These are phyloP conservation scores for Trebouxia sp. DNA, from an alignment of 139 green algal genomes.

Conservation along the genomic window DNA sequence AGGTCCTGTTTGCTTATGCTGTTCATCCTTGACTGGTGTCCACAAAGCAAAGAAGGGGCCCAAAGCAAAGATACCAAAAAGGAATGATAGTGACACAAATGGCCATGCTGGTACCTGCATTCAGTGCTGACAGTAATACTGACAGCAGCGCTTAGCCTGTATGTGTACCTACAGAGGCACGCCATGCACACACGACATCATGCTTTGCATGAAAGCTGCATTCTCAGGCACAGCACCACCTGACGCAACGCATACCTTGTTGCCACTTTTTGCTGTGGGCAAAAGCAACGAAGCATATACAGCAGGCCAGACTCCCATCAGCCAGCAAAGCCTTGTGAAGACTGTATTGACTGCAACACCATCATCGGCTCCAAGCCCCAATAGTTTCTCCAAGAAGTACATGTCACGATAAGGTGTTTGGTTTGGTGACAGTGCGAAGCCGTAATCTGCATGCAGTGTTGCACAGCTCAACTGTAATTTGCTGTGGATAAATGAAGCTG, in stretches of 20 bases:
- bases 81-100: slow-evolving; percentile 75
- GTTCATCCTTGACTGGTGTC: slow-evolving; percentile 34
- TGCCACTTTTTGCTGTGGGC: slow-evolving; percentile 64
- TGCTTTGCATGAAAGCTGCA: background rate
- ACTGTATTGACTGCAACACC: slow-evolving; percentile 60
- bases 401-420: slow-evolving; percentile 70
- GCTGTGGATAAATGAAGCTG: no score
- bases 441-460: slow-evolving; percentile 55
- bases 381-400: slow-evolving; percentile 51
- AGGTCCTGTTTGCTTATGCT: slow-evolving; percentile 36
- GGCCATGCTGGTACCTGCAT: slow-evolving; percentile 75
- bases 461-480: background rate
- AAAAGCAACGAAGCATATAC: slow-evolving; percentile 82
- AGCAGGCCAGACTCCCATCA: slow-evolving; percentile 83
- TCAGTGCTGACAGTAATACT: background rate
- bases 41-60: slow-evolving; percentile 83
- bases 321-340: slow-evolving; percentile 69
- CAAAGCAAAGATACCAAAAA: slow-evolving; percentile 76
- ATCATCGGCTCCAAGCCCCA: slow-evolving; percentile 50
- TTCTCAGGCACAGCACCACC: no score
- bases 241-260: slow-evolving; percentile 56
- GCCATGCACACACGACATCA: no score
- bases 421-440: slow-evolving; percentile 72
- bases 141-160: background rate
- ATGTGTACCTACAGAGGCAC: background rate